Conservation (phyloP, 2,329 filamentous ascomycete species). For the Exophiala dermatitidis region DNA sequence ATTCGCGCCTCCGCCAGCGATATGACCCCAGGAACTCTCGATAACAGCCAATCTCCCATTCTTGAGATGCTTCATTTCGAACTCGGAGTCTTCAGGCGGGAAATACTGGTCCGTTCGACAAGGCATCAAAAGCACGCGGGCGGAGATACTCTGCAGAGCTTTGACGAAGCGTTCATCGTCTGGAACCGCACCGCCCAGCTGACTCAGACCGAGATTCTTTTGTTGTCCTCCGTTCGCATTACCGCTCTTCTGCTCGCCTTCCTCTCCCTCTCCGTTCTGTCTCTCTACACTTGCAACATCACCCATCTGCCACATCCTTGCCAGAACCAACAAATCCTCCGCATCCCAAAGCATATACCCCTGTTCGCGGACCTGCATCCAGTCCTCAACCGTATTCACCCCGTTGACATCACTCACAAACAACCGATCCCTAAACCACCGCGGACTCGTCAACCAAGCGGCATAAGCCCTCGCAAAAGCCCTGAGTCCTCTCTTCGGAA, state of each 20-base stretch:
- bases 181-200: constrained; percentile 15
- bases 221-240: too few relatives aligned
- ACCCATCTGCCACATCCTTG: constrained; percentile 42
- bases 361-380: constrained; percentile 32
- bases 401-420: constrained; percentile 33
- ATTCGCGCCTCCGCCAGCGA: constrained; percentile 30
- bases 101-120: constrained; percentile 36
- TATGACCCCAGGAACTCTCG: constrained; percentile 32
- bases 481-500: constrained; percentile 34
- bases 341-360: constrained; percentile 37
- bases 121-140: constrained; percentile 33
- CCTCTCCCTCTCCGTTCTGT: not conserved
- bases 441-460: constrained; percentile 42
- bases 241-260: not conserved
- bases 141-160: constrained; percentile 26
- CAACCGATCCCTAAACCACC: constrained; percentile 41
- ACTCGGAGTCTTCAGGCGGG: constrained; percentile 29
- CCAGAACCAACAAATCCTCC: constrained; percentile 38
- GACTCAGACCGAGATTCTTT: not conserved
- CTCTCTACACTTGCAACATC: constrained; percentile 31
- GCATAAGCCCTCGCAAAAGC: constrained; percentile 44
- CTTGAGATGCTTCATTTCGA: constrained; percentile 23
- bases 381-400: constrained; percentile 32
- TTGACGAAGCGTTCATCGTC: constrained; percentile 19
- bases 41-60: constrained; percentile 28